Base-by-base conservation (phyloP, 139 green algal species). In the Volvox africanus region DNA sequence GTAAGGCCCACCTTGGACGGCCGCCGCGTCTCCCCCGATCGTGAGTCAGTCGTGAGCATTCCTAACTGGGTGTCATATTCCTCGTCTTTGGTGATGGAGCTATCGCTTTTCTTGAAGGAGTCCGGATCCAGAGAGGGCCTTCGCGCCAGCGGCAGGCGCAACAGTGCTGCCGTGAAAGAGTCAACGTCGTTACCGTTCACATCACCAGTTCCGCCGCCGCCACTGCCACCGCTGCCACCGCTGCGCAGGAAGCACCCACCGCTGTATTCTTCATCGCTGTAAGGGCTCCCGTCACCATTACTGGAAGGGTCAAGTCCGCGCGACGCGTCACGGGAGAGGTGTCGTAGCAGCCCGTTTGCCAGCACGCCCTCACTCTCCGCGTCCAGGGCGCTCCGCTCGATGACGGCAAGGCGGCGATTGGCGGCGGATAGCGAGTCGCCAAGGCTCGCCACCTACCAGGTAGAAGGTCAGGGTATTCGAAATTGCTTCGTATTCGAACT, bases 401-500 rank as follows among this genome's bases (percentile, higher is more conserved):
- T 82, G 2, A 71, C 85, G 12, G 85, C 85, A 6, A 89, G 28
- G 69, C 85, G 85, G 37, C 69, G 69, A 68, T 61, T 61, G 44
- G 85, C 85, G 28, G 37, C n/a, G 6, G 2, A 1, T 2, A 89
- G 16, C 17, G 71, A 73, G 0, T 73, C 71, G 14, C 69, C n/a
- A 69, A 89, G 44, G 14, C 0, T 14, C 16, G 19, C 76, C 35
- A 67, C 2, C 78, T 55, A 55, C 9, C 44, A 55, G 44, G n/a
- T n/a, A n/a, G n/a, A n/a, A n/a, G 44, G 44, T 55, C 44, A 55
- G 44, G 44, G 44, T 55, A 14, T 55, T 55, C 44, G 44, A 55
- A 55, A 55, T 55, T 5, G 44, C 44, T 9, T 9, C 5, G 44
- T 5, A 5, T 55, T 55, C 44, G n/a, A n/a, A n/a, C n/a, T n/a